Evolutionary conservation across 2,329 filamentous ascomycete genomes (phyloP).

Genomic region (Beauveria medogensis): DNA sequence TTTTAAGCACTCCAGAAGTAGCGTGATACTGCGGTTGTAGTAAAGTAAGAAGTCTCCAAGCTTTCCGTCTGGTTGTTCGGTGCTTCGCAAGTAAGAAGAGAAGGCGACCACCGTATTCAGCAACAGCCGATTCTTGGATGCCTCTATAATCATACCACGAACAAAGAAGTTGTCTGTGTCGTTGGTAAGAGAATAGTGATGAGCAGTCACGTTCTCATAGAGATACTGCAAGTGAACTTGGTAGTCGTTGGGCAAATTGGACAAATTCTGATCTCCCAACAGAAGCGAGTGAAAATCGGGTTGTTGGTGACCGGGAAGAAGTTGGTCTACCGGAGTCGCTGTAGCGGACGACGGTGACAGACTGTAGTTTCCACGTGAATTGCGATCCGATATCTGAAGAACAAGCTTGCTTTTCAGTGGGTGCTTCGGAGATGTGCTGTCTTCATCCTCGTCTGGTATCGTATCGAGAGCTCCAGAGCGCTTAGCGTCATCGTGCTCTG

Average conservation of each 20-base stretch:
- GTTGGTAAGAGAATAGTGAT: conserved; percentile 73
- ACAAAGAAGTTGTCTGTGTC: conserved; percentile 68
- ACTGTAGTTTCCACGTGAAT: conserved; percentile 43
- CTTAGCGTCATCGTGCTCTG: conserved; percentile 26
- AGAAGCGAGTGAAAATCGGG: conserved; percentile 16
- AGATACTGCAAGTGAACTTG: conserved; percentile 75
- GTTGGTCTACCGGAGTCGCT: conserved; percentile 13
- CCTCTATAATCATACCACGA: conserved; percentile 60
- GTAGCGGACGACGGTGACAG: conserved; percentile 46
- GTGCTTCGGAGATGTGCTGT: conserved; percentile 14
- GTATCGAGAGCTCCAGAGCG: conserved; percentile 37
- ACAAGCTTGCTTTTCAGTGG: conserved; percentile 25
- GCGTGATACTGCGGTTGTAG: conserved; percentile 79
- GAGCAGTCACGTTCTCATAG: conserved; percentile 65
- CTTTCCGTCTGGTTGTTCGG: conserved; percentile 61
- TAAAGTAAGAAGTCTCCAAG: conserved; percentile 79
- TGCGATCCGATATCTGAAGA: conserved; percentile 45
- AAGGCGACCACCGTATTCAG: conserved; percentile 85
- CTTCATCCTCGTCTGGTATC: conserved; percentile 48
- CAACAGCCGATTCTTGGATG: conserved; percentile 66
- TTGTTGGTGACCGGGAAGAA: conserved; percentile 12
- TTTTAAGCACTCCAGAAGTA: conserved; percentile 64
- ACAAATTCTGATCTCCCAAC: conserved; percentile 35
- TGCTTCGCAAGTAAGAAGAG: conserved; percentile 74
- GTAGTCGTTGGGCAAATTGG: conserved; percentile 58